Percentiles rank a stretch among this genome's conserved stretches.
These are phyloP conservation scores for Prunus davidiana DNA, from an alignment of 306 rosid genomes.

Conservation along the genomic window DNA sequence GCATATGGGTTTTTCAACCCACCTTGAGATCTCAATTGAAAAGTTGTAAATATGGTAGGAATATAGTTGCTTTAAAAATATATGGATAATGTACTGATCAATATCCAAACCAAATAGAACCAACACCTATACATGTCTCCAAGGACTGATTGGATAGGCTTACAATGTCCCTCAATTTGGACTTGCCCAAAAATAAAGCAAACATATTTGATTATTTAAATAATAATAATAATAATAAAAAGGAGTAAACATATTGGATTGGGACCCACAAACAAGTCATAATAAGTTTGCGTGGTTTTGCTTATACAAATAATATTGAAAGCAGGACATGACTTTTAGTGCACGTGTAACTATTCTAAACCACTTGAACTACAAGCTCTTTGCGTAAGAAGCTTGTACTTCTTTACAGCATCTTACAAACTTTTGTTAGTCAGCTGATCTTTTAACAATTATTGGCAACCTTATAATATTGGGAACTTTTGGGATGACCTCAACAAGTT, in stretches of 20 bases:
- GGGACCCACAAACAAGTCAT: background rate
- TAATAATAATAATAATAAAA: background rate
- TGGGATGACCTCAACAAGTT: background rate
- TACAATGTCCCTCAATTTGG: background rate
- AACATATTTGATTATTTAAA: background rate
- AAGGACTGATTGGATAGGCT: background rate
- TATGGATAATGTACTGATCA: background rate
- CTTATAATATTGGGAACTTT: background rate
- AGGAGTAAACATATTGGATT: background rate
- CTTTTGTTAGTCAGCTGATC: background rate
- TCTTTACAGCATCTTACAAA: no score
- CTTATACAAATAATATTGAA: no score
- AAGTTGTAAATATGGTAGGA: background rate
- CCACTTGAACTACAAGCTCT: no score
- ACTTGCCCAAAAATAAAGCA: background rate
- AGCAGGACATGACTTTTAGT: no score
- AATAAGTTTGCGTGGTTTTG: background rate
- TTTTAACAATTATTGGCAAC: background rate
- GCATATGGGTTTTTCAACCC: background rate
- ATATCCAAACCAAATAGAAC: background rate
- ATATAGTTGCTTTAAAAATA: background rate
- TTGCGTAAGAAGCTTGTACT: no score
- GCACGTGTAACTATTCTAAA: no score
- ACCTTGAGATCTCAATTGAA: background rate
- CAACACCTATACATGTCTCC: background rate